Evolutionary conservation across 1,139 yeast genomes (phyloP).

Genomic region (Kluyveromyces sp.): DNA sequence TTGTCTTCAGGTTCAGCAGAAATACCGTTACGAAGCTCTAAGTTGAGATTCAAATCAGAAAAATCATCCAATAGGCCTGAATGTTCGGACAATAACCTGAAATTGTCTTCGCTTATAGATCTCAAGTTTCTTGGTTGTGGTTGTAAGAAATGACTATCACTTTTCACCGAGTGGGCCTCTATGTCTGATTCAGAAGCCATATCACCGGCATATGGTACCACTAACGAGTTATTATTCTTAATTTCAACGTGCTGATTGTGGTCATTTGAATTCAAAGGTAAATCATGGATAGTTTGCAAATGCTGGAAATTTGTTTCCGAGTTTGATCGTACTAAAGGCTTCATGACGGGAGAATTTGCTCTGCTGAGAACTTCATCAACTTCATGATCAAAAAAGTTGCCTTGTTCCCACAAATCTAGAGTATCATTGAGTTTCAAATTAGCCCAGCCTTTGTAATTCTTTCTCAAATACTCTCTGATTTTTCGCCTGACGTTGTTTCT

Average conservation of each 20-base stretch:
- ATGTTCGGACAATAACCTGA: not conserved
- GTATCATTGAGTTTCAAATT: slow-evolving; percentile 24
- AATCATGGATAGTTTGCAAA: slow-evolving; percentile 3
- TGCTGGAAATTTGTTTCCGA: slow-evolving; percentile 5
- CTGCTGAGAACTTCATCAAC: slow-evolving; percentile 4
- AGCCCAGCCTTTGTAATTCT: slow-evolving; percentile 24
- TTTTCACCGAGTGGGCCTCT: slow-evolving; percentile 8
- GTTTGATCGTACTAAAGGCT: not conserved
- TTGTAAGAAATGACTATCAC: slow-evolving; percentile 11
- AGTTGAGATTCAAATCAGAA: not conserved
- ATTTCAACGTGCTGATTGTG: not conserved
- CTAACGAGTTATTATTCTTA: not conserved
- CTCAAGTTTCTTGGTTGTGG: slow-evolving; percentile 1
- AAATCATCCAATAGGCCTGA: slow-evolving; percentile 1
- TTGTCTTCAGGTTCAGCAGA: slow-evolving; percentile 3
- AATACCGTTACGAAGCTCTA: not conserved
- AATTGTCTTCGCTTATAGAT: slow-evolving; percentile 5
- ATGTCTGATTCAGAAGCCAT: not conserved
- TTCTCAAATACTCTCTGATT: slow-evolving; percentile 23
- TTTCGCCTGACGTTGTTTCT: slow-evolving; percentile 17
- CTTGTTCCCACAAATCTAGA: slow-evolving; percentile 27
- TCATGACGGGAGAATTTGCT: not conserved
- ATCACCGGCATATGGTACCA: not conserved
- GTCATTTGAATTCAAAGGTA: not conserved
- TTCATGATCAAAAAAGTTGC: slow-evolving; percentile 12